These are phyloP conservation scores for Skeletonema menzelii DNA, from an alignment of 108 stramenopile genomes.

Conservation along the genomic window DNA sequence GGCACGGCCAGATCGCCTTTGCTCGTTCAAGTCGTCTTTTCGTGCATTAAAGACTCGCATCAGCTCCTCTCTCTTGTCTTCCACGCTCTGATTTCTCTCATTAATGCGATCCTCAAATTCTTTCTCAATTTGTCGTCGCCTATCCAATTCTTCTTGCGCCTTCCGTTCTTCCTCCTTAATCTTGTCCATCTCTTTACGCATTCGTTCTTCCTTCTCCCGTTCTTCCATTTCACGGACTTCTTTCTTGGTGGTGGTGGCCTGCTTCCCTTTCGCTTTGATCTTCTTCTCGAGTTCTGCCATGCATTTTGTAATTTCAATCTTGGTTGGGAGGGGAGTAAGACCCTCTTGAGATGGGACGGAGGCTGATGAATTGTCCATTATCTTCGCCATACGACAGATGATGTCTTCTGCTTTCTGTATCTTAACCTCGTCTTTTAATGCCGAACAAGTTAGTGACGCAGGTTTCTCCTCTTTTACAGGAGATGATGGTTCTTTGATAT, in stretches of 20 bases:
- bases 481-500: background rate
- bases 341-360: background rate
- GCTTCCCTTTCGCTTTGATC: conserved; percentile 42
- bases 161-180: conserved; percentile 2
- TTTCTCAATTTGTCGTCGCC: conserved; percentile 20
- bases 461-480: conserved; percentile 6
- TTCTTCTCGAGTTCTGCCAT: conserved; percentile 43
- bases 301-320: conserved; percentile 43
- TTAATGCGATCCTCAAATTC: conserved; percentile 19
- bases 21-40: conserved; percentile 29
- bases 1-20: background rate
- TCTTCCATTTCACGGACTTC: conserved; percentile 39
- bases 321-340: conserved; percentile 37
- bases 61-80: conserved; percentile 31
- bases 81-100: conserved; percentile 37
- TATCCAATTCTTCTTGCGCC: conserved; percentile 14
- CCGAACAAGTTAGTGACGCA: conserved; percentile 27
- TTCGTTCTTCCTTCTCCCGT: conserved; percentile 29
- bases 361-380: conserved; percentile 15
- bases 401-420: conserved; percentile 41
- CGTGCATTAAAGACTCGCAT: conserved; percentile 20
- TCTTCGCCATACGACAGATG: conserved; percentile 26
- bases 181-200: conserved; percentile 10
- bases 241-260: conserved; percentile 24
- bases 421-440: conserved; percentile 27